Conservation (phyloP, 345 rosid genomes). For the Kernera saxatilis region DNA sequence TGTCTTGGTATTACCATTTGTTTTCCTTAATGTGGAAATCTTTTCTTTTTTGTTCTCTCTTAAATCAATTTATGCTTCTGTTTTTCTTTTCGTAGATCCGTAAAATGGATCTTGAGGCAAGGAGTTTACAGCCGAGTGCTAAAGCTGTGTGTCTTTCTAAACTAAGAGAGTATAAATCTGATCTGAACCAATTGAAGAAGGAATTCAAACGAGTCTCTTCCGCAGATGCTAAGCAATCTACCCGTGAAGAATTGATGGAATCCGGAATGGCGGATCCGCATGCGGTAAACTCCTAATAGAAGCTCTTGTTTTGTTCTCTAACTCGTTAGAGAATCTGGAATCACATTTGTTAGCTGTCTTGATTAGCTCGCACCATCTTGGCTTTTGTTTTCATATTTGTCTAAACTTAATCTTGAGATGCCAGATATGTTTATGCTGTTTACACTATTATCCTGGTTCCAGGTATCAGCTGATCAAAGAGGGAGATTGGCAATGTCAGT, state of each 20-base stretch:
- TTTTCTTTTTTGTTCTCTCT: background rate
- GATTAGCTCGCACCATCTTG: background rate
- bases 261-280: conserved; percentile 50
- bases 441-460: background rate
- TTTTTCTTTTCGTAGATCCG: conserved; percentile 41
- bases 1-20: conserved; percentile 45
- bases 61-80: background rate
- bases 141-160: conserved; percentile 84
- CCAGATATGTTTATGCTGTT: background rate
- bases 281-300: conserved; percentile 31
- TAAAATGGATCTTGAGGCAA: conserved; percentile 91
- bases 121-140: conserved; percentile 71
- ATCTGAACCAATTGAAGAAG: conserved; percentile 71
- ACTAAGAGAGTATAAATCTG: conserved; percentile 82
- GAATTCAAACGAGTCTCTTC: conserved; percentile 62
- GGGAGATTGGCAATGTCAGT: conserved; percentile 70
- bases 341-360: background rate
- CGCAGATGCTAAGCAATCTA: conserved; percentile 41
- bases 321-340: background rate
- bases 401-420: background rate
- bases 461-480: conserved; percentile 81
- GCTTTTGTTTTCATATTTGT: background rate
- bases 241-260: conserved; percentile 64
- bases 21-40: background rate
- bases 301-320: background rate